These are phyloP conservation scores for Talaromyces verruculosus DNA, from an alignment of 2,329 filamentous ascomycete genomes.

Conservation along the genomic window DNA sequence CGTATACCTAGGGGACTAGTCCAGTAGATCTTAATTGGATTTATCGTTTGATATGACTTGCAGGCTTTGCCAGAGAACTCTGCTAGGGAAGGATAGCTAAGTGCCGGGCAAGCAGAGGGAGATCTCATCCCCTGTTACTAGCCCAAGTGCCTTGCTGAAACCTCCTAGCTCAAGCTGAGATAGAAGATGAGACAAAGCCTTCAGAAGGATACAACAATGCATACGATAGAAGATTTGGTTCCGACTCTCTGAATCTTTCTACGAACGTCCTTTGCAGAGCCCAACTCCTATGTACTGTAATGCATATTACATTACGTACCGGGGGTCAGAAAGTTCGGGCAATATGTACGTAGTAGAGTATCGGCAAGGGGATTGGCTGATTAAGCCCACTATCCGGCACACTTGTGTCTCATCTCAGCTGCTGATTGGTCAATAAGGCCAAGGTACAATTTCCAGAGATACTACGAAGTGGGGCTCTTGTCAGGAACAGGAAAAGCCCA, in stretches of 20 bases:
- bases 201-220: not conserved
- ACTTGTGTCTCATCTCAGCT: not conserved
- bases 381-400: not conserved
- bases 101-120: not conserved
- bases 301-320: not conserved
- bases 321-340: not conserved
- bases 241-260: not conserved
- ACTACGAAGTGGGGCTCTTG: conserved; percentile 1
- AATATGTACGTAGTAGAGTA: not conserved
- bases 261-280: not conserved
- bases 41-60: not conserved
- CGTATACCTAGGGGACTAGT: not conserved
- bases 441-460: not conserved
- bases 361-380: not conserved
- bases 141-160: not conserved
- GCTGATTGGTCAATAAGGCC: not conserved
- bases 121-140: not conserved
- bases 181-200: not conserved
- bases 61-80: not conserved
- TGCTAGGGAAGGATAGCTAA: not conserved
- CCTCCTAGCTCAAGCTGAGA: not conserved
- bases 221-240: not conserved
- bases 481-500: conserved; percentile 31
- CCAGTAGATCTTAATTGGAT: not conserved
- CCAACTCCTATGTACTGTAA: not conserved